phyloP scores from a whole-genome alignment of 2,329 filamentous ascomycete genomes.

The Dothiorella sarmentorum region DNA sequence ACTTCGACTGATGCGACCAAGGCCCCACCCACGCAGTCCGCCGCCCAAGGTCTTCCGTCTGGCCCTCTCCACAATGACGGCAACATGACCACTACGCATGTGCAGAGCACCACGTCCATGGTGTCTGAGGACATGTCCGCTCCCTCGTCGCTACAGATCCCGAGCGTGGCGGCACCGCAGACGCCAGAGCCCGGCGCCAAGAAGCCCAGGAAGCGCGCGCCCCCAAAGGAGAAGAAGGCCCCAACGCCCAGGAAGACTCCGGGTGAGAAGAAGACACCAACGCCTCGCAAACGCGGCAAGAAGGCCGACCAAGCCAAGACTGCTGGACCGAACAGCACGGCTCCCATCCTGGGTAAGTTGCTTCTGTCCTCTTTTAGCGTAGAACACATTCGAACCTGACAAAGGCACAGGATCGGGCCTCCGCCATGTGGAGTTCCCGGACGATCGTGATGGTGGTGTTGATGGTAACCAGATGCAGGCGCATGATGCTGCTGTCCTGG shows the following conservation, averaged over 20 bases:
- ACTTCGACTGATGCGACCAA: no score
- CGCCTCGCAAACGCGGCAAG: background rate
- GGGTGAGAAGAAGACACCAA: background rate
- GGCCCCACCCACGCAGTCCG: no score
- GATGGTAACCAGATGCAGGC: no score
- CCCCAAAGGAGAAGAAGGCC: background rate
- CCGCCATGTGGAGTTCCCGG: background rate
- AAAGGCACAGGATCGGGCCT: background rate
- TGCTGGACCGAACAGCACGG: background rate
- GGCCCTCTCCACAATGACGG: no score
- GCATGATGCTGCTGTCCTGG: no score
- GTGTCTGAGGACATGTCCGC: background rate
- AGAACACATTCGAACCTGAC: background rate
- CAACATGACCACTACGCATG: no score
- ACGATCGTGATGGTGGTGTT: no score
- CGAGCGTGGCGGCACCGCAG: background rate
- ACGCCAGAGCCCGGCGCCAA: background rate
- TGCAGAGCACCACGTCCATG: no score
- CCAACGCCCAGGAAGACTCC: no score
- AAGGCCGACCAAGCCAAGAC: background rate
- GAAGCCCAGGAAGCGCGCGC: background rate
- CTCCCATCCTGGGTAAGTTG: background rate
- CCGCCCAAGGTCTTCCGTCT: no score
- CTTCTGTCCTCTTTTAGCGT: fast-evolving
- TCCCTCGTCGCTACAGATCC: background rate